Percentiles rank a stretch among this genome's conserved stretches.
These are phyloP conservation scores for Fraxinus pennsylvanica DNA, from an alignment of 257 asterid species.

Conservation along the genomic window DNA sequence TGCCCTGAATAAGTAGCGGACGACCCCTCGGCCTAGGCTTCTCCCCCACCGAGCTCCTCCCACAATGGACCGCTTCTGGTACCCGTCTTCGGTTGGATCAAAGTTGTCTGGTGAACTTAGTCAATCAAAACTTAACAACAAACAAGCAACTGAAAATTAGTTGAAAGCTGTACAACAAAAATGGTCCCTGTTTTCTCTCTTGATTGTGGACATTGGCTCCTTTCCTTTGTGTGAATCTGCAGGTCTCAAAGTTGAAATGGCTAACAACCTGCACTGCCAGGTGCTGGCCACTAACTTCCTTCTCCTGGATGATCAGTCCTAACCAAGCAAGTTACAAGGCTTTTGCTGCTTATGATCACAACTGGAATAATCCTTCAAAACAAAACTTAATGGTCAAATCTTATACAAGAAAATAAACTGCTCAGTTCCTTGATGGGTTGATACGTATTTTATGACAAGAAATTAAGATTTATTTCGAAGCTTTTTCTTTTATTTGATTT, in stretches of 20 bases:
- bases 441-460: background rate
- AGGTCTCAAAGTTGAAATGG: background rate
- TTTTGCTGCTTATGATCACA: background rate
- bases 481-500: background rate
- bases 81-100: constrained; percentile 24
- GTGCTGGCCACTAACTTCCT: background rate
- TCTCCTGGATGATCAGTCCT: background rate
- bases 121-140: constrained; percentile 29
- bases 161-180: constrained; percentile 19
- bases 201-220: background rate
- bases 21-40: background rate
- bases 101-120: constrained; percentile 14
- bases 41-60: background rate
- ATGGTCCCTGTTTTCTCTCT: constrained; percentile 32
- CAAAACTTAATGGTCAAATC: too few species aligned
- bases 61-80: background rate
- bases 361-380: background rate
- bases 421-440: too few species aligned
- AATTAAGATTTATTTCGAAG: background rate
- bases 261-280: background rate
- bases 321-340: background rate
- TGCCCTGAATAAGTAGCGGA: background rate
- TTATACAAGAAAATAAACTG: too few species aligned
- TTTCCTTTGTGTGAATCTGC: background rate
- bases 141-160: constrained; percentile 22